Evolutionary conservation across 2,329 filamentous ascomycete species (phyloP).

Genomic region (Eutypa lata): DNA sequence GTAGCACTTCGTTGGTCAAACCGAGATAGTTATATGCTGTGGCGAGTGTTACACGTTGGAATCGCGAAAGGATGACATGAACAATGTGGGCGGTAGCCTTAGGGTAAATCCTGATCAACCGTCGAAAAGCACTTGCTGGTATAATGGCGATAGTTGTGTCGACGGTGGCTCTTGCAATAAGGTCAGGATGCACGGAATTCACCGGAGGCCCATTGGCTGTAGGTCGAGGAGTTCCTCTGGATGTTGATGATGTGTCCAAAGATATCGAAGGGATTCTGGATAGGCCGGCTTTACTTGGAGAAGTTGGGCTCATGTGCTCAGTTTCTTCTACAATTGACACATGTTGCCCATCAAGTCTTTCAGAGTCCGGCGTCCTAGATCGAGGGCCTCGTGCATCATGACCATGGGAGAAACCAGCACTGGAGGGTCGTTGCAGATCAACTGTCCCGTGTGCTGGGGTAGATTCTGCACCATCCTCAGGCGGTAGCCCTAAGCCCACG

Average conservation of each 20-base stretch:
- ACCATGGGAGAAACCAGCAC: slow-evolving; percentile 10
- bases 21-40: slow-evolving; percentile 95
- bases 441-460: slow-evolving; percentile 25
- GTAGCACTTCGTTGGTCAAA: slow-evolving; percentile 83
- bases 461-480: slow-evolving; percentile 50
- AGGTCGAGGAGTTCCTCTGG: slow-evolving; percentile 33
- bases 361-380: slow-evolving; percentile 17
- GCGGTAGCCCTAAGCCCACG: slow-evolving; percentile 71
- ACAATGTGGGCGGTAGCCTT: slow-evolving; percentile 97
- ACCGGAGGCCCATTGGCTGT: slow-evolving; percentile 45
- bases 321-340: slow-evolving; percentile 23
- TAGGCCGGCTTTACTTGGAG: slow-evolving; percentile 35
- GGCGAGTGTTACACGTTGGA: slow-evolving; percentile 90
- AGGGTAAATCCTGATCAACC: slow-evolving; percentile 89
- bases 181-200: slow-evolving; percentile 89
- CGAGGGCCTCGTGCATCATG: slow-evolving; percentile 13
- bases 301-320: slow-evolving; percentile 16
- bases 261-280: slow-evolving; percentile 72
- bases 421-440: slow-evolving; percentile 22
- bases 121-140: slow-evolving; percentile 89
- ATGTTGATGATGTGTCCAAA: slow-evolving; percentile 50
- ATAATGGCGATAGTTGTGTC: slow-evolving; percentile 99
- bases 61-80: slow-evolving; percentile 90
- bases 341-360: slow-evolving; percentile 19
- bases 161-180: slow-evolving; percentile 91